Evolutionary conservation across 306 rosid species (phyloP).

Genomic region (Fagus crenata): DNA sequence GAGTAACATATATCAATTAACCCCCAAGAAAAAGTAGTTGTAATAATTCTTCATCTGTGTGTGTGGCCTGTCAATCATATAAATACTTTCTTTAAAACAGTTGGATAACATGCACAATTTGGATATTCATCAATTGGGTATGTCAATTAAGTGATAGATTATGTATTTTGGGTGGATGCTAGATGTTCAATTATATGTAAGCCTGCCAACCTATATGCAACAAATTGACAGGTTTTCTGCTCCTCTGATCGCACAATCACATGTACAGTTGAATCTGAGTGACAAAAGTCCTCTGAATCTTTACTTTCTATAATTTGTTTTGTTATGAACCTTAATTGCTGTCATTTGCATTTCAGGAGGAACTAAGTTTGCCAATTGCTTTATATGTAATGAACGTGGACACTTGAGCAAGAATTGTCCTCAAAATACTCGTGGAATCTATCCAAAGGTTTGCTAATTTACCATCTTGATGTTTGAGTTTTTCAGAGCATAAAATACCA

Average conservation of each 20-base stretch:
- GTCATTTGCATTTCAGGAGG: constrained; percentile 65
- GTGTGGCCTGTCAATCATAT: not conserved
- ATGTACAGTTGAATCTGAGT: not conserved
- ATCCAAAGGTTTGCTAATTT: constrained; percentile 69
- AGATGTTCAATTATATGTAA: not conserved
- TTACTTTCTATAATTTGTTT: constrained; percentile 2
- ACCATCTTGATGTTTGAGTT: not conserved
- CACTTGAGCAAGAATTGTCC: constrained; percentile 94
- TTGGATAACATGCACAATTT: not conserved
- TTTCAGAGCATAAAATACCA: not conserved
- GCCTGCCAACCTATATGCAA: not conserved
- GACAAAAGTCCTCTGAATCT: not conserved
- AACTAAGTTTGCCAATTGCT: constrained; percentile 81
- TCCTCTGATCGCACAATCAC: not conserved
- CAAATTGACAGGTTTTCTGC: not conserved
- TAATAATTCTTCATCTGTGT: not conserved
- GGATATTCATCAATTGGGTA: not conserved
- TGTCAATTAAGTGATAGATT: not conserved
- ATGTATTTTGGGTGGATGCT: not conserved
- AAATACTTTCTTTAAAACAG: not conserved
- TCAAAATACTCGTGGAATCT: constrained; percentile 81
- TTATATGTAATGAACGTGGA: constrained; percentile 77
- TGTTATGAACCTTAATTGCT: constrained; percentile 20
- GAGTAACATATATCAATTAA: not conserved
- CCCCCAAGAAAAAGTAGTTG: not conserved